Evolutionary conservation across 2,329 filamentous ascomycete species (phyloP).

Genomic region (Fusarium nanum): DNA sequence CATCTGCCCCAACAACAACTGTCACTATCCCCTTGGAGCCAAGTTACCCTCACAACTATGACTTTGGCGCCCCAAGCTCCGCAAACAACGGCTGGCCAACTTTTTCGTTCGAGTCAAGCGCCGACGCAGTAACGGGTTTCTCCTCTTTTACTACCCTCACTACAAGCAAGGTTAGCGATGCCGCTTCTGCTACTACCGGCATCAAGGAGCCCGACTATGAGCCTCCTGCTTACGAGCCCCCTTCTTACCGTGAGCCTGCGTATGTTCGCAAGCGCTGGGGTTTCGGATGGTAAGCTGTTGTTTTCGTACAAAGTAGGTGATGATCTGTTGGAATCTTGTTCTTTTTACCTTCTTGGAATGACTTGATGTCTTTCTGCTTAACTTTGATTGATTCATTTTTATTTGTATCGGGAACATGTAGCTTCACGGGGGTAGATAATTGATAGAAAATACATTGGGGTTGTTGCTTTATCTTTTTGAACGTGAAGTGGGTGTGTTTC

Average conservation of each 20-base stretch:
- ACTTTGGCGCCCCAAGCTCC: slow-evolving; percentile 23
- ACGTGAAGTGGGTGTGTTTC: neutral
- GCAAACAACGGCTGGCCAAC: slow-evolving; percentile 22
- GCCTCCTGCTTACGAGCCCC: slow-evolving; percentile 43
- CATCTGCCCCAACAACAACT: neutral
- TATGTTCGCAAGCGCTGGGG: slow-evolving; percentile 41
- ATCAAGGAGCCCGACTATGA: slow-evolving; percentile 31
- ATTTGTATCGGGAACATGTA: slow-evolving; percentile 12
- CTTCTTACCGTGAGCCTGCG: slow-evolving; percentile 35
- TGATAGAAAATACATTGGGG: slow-evolving; percentile 31
- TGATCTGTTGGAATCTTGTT: neutral
- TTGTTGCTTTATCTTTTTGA: neutral
- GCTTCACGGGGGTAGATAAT: slow-evolving; percentile 27
- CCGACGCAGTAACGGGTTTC: slow-evolving; percentile 17
- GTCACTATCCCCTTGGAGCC: neutral
- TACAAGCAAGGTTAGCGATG: slow-evolving; percentile 33
- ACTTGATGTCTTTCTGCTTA: slow-evolving; percentile 22
- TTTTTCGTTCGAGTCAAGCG: slow-evolving; percentile 16
- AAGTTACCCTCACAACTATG: slow-evolving; percentile 25
- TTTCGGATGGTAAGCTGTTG: slow-evolving; percentile 9
- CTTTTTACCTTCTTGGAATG: slow-evolving; percentile 21
- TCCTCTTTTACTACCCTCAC: slow-evolving; percentile 43
- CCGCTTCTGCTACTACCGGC: neutral
- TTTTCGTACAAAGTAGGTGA: neutral
- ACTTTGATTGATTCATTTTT: slow-evolving; percentile 1